phyloP scores from a whole-genome alignment of 495 filamentous ascomycete genomes.

The Aspergillus sclerotiicarbonarius region DNA sequence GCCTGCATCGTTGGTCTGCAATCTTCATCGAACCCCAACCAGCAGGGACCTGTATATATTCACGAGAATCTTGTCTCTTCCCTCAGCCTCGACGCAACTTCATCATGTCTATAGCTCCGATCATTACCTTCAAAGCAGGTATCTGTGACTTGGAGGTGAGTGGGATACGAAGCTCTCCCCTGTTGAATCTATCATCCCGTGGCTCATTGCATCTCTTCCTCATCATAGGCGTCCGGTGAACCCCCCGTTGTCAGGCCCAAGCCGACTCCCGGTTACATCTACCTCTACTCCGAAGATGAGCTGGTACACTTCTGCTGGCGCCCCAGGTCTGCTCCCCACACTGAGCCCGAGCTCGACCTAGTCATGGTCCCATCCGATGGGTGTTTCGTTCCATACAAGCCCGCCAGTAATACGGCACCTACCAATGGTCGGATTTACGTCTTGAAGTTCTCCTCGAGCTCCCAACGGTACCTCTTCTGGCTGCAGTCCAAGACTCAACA shows the following conservation, averaged over 20 bases:
- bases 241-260: constrained; percentile 67
- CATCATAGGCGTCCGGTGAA: constrained; percentile 50
- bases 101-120: constrained; percentile 74
- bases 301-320: constrained; percentile 98
- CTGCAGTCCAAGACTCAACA: constrained; percentile 86
- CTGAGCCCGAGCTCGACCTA: constrained; percentile 75
- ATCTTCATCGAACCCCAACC: not conserved
- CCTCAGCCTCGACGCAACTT: constrained; percentile 1
- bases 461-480: constrained; percentile 91
- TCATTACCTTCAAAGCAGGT: constrained; percentile 98
- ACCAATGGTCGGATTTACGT: constrained; percentile 91
- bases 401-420: constrained; percentile 53
- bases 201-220: not conserved
- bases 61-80: not conserved
- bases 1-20: not conserved
- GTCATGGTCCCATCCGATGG: constrained; percentile 90
- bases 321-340: constrained; percentile 56
- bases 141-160: constrained; percentile 82
- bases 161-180: constrained; percentile 19
- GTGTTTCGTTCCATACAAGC: constrained; percentile 75
- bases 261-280: constrained; percentile 80
- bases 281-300: constrained; percentile 92
- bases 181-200: not conserved
- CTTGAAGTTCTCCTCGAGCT: constrained; percentile 92
- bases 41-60: not conserved